Conservation (phyloP, 2,329 filamentous ascomycete genomes). For the Geosmithia morbida region DNA sequence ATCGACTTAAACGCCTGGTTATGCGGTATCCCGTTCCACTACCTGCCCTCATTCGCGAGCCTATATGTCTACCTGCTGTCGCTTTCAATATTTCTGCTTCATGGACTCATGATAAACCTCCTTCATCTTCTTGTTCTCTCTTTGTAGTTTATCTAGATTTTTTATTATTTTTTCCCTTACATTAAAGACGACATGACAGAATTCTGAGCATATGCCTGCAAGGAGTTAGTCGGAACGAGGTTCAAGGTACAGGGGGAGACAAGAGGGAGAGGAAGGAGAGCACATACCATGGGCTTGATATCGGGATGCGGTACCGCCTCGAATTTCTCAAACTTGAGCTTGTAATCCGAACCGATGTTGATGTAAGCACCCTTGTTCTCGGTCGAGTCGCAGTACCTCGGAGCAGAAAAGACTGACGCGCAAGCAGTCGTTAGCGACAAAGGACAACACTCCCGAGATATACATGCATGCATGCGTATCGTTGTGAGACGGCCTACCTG, state of each 20-base stretch:
- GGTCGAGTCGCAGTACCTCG: constrained; percentile 93
- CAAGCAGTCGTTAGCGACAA: background rate
- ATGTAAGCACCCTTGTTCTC: constrained; percentile 98
- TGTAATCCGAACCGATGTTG: constrained; percentile 85
- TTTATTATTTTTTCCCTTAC: constrained; percentile 21
- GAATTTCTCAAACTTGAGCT: constrained; percentile 85
- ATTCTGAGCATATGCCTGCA: constrained; percentile 68
- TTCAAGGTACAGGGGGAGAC: constrained; percentile 1
- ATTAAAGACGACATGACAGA: constrained; percentile 68
- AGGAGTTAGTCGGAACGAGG: constrained; percentile 10
- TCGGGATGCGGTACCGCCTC: constrained; percentile 93
- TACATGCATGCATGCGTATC: background rate
- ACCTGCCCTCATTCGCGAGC: background rate
- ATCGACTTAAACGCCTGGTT: background rate
- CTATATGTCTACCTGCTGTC: background rate
- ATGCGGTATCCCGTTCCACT: background rate
- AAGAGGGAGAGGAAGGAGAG: background rate
- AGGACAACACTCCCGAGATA: background rate
- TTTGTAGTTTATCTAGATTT: background rate
- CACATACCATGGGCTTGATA: constrained; percentile 74
- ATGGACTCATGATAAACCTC: background rate
- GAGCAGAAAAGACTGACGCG: constrained; percentile 74
- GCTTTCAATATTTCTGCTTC: background rate
- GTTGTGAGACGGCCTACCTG: constrained; percentile 37
- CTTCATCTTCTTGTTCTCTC: constrained; percentile 3